Evolutionary conservation across 2,329 filamentous ascomycete species (phyloP).

Genomic region (Scytalidium sp.): DNA sequence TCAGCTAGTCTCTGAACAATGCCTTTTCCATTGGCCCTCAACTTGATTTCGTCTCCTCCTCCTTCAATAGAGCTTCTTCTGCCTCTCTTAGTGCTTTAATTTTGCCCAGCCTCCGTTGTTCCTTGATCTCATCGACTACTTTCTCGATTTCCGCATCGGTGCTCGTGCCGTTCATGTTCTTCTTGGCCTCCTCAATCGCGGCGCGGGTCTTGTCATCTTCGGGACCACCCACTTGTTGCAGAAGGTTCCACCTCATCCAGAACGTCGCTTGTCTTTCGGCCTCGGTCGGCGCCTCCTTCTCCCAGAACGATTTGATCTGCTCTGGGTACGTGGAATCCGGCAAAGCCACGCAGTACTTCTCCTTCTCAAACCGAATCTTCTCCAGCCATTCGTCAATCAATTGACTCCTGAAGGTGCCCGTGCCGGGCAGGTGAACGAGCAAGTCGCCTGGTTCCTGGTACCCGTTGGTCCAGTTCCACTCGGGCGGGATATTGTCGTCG

Average conservation of each 20-base stretch:
- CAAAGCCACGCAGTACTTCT: not conserved
- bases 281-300: not conserved
- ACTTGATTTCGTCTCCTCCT: too few species aligned
- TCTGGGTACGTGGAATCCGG: conserved; percentile 2
- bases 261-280: not conserved
- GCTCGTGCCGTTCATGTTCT: not conserved
- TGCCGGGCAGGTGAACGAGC: conserved; percentile 14
- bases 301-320: conserved; percentile 8
- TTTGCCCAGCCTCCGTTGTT: not conserved
- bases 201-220: not conserved
- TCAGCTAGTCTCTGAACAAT: too few species aligned
- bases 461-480: conserved; percentile 1
- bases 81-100: not conserved
- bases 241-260: not conserved
- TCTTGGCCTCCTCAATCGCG: not conserved
- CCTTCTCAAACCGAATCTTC: not conserved
- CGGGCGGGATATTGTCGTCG: conserved; percentile 2
- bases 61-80: too few species aligned
- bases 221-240: not conserved
- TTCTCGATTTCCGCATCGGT: not conserved
- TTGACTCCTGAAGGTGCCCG: conserved; percentile 1
- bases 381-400: conserved; percentile 5
- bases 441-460: conserved; percentile 10
- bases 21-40: too few species aligned
- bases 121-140: not conserved